Conservation (phyloP, 139 green algal species). For the Chlamydomonas eustigma region DNA sequence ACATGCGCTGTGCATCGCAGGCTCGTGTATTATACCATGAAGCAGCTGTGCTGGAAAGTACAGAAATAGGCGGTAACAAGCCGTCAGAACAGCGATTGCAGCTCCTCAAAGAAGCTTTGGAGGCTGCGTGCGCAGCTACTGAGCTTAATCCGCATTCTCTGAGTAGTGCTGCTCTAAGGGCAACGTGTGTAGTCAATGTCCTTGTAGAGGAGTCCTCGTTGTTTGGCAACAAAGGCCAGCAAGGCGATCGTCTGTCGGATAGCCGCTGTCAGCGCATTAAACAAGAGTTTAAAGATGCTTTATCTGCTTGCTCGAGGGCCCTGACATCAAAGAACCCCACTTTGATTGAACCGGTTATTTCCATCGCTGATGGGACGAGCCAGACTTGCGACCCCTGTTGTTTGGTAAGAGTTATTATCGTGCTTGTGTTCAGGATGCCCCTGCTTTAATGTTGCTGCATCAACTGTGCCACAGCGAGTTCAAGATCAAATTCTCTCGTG, state of each 20-base stretch:
- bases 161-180: constrained; percentile 43
- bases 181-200: constrained; percentile 56
- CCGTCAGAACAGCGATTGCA: constrained; percentile 34
- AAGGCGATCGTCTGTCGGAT: neutral
- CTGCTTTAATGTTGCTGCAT: constrained; percentile 4
- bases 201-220: constrained; percentile 53
- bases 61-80: constrained; percentile 10
- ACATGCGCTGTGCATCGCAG: constrained; percentile 16
- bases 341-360: constrained; percentile 53
- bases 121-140: constrained; percentile 27
- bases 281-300: constrained; percentile 37
- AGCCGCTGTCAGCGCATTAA: constrained; percentile 30
- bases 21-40: constrained; percentile 63
- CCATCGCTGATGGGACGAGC: constrained; percentile 34
- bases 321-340: constrained; percentile 30
- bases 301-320: constrained; percentile 39
- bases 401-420: no score
- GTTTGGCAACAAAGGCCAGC: constrained; percentile 17
- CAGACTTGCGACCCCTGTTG: constrained; percentile 49
- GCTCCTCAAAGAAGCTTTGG: constrained; percentile 46
- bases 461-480: constrained; percentile 33
- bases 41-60: constrained; percentile 35
- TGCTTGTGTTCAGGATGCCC: neutral
- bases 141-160: constrained; percentile 45
- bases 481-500: constrained; percentile 43